Base-by-base conservation (phyloP, 2,329 filamentous ascomycete genomes). In the Ophiostoma sp. region DNA sequence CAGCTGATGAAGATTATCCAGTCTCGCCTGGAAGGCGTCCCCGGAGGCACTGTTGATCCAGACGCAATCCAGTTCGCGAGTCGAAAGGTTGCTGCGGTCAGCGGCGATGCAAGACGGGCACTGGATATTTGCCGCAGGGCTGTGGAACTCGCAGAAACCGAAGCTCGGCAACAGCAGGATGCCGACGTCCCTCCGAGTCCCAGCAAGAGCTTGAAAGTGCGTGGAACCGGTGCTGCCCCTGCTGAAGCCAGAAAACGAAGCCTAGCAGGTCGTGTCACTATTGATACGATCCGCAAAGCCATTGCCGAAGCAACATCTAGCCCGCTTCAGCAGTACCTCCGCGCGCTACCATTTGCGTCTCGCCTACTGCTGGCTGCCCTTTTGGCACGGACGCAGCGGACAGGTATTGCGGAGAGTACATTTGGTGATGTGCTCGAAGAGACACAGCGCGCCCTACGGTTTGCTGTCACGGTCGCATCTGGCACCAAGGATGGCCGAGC, bases 1-100 rank as follows among this genome's bases (percentile, higher is more conserved):
- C 95, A 99, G 78, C 85, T 99, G 55, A 97, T 98, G 90, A 90
- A 90, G 73, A 99, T 99, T 75, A 97, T 99, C 72, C 89, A 94
- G 75, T 96, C 93, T n/a, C 89, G 95, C 42, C 85, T 99, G 2
- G 88, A 92, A 75, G 92, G 92, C 67, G 92, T 98, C 0, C 89
- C 91, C 0, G 93, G 92, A 40, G 88, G 93, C 72, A 90, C 99
- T 62, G 94, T 99, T 55, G 92, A 97, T 70, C 82, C 92, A 1
- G 95, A 99, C 75, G 96, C 95, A 14, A 86, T 99, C 65, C 94
- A 98, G 78, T 99, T 99, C 75, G 95, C 95, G 3, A 94, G 92
- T 73, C 88, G 95, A 70, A 99, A 99, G 79, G 95, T 99, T 44
- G 95, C 95, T 5, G 94, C 95, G 52, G 96, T 99, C 62, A 96